These are phyloP conservation scores for Chytridiales sp. DNA, from an alignment of 371 early-diverging fungal species.

Conservation along the genomic window DNA sequence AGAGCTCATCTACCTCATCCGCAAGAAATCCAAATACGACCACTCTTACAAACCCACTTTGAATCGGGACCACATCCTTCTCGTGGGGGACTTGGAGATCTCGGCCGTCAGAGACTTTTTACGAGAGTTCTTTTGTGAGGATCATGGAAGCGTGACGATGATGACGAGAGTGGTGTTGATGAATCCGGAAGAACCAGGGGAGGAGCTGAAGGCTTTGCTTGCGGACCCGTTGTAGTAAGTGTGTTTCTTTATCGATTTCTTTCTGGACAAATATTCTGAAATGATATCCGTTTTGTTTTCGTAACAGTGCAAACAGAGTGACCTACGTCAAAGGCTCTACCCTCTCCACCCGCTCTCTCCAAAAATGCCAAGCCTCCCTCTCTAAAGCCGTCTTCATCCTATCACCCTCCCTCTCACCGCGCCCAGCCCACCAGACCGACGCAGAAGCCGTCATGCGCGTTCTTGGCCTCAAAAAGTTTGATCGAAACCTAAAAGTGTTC, in stretches of 20 bases:
- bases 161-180: slow-evolving; percentile 57
- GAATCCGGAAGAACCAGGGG: slow-evolving; percentile 48
- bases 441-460: slow-evolving; percentile 67
- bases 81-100: slow-evolving; percentile 61
- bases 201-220: slow-evolving; percentile 23
- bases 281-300: slow-evolving; percentile 54
- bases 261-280: slow-evolving; percentile 44
- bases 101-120: slow-evolving; percentile 59
- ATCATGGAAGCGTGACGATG: slow-evolving; percentile 17
- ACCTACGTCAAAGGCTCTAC: slow-evolving; percentile 66
- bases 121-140: slow-evolving; percentile 70
- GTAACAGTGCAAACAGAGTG: slow-evolving; percentile 52
- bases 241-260: neutral
- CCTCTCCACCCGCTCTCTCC: slow-evolving; percentile 55
- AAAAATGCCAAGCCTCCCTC: slow-evolving; percentile 42
- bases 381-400: slow-evolving; percentile 65
- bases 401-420: slow-evolving; percentile 40
- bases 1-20: slow-evolving; percentile 60
- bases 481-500: slow-evolving; percentile 51
- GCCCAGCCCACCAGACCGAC: slow-evolving; percentile 48
- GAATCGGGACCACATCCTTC: slow-evolving; percentile 51
- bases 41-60: slow-evolving; percentile 28
- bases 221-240: slow-evolving; percentile 51
- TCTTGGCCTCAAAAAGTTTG: slow-evolving; percentile 63
- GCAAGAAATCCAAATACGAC: slow-evolving; percentile 42